Evolutionary conservation across 495 filamentous ascomycete species (phyloP), one percentile per base, ranked within the genome.

Genomic region (Aspergillus homomorphus): DNA sequence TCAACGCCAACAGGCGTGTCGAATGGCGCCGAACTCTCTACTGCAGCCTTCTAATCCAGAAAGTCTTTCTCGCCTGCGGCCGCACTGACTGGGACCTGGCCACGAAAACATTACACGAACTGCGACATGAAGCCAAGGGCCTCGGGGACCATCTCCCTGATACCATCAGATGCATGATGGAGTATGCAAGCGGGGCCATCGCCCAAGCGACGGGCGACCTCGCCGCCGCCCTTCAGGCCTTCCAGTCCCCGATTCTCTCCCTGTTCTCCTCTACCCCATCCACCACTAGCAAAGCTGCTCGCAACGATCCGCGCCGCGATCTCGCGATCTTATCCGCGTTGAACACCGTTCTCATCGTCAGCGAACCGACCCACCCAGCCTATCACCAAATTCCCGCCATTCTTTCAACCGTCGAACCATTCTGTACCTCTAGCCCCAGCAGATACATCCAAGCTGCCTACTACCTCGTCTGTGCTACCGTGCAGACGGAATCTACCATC

Each of bases 301-400:
- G 70, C 51, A 76, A 82, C 53, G 81, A 86, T 38, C 75, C 85
- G n/a, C 80, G 82, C 48, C 79, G 82, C 3, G 90, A 96, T 60
- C 75, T 95, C 19, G 77, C 85, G 9, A 82, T 96, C 50, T 82
- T 98, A 12, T 88, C 91, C 4, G 76, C 85, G 4, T 81, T 99
- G 57, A 98, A 96, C 71, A 81, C 81, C 21, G 73, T 96, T 23
- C 87, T 92, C 68, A 94, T 98, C 55, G 76, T 96, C 61, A 89
- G 91, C 46, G 75, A 86, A 41, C 82, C 82, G 8, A 59, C 69
- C 0, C 81, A 87, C 23, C 74, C 75, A 50, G 57, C 84, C 52
- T 74, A 84, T 42, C 62, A 65, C 41, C 66, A 74, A 4, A 68
- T 82, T 12, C 64, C 73, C 4, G 69, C 75, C 6, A 67, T 93